A percentile compares a stretch with the other conserved stretches of the same genome.
Evolutionary conservation across 2,329 filamentous ascomycete species (phyloP).

Genomic region (Aspergillus pseudonomiae): DNA sequence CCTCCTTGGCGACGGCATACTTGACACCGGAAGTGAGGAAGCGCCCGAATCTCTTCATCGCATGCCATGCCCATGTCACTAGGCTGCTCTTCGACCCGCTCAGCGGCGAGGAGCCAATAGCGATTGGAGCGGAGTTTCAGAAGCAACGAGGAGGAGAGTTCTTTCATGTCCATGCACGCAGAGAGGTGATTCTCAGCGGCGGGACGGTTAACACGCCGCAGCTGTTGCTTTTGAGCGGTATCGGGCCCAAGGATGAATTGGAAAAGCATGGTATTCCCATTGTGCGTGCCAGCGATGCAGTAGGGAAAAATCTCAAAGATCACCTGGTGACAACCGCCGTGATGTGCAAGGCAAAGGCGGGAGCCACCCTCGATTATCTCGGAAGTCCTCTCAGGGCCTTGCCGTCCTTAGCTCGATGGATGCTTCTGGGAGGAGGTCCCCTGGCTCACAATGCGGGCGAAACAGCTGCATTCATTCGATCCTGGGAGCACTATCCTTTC

Average conservation of each 20-base stretch:
- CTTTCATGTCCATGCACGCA: conserved; percentile 20
- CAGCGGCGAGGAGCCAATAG: conserved; percentile 1
- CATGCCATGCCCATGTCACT: conserved; percentile 23
- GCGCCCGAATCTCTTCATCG: conserved; percentile 21
- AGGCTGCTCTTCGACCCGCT: conserved; percentile 25
- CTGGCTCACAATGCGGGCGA: conserved; percentile 22
- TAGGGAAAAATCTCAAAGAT: conserved; percentile 25
- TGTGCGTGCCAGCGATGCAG: conserved; percentile 13
- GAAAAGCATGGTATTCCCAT: conserved; percentile 35
- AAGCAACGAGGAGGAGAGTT: conserved; percentile 9
- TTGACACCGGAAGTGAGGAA: conserved; percentile 14
- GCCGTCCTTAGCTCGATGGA: conserved; percentile 20
- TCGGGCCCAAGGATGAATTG: conserved; percentile 34
- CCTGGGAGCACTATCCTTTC: conserved; percentile 17
- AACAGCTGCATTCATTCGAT: conserved; percentile 21
- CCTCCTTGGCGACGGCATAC: conserved; percentile 22
- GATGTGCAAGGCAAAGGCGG: conserved; percentile 21
- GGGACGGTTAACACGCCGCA: conserved; percentile 37
- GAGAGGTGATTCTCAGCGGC: conserved; percentile 34
- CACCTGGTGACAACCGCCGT: conserved; percentile 21
- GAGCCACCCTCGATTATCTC: conserved; percentile 21
- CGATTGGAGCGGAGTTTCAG: conserved; percentile 21
- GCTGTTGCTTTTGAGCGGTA: conserved; percentile 35
- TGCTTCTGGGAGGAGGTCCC: conserved; percentile 18
- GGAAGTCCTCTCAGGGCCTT: conserved; percentile 15